Percentiles rank a stretch among this genome's conserved stretches.
Conservation (phyloP, 1,284 basidiomycete species). For the Sphaerobolus stellatus region DNA sequence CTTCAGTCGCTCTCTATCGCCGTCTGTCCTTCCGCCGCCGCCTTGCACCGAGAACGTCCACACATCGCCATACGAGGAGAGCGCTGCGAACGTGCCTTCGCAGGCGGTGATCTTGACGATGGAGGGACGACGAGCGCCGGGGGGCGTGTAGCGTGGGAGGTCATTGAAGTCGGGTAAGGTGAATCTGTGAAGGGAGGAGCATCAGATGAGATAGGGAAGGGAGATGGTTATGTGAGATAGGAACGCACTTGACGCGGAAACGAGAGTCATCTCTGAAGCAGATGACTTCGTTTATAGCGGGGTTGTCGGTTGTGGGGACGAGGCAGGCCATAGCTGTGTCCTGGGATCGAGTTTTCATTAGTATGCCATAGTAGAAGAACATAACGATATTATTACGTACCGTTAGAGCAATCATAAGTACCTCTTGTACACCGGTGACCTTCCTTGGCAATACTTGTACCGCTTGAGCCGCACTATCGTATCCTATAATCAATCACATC, state of each 20-base stretch:
- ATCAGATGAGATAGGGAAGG: constrained; percentile 11
- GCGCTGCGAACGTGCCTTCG: constrained; percentile 81
- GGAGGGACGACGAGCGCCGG: constrained; percentile 65
- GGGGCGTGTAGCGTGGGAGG: constrained; percentile 77
- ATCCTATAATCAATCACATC: constrained; percentile 45
- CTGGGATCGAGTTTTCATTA: constrained; percentile 27
- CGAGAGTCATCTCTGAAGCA: constrained; percentile 79
- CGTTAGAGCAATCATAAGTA: constrained; percentile 69
- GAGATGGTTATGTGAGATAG: constrained; percentile 20
- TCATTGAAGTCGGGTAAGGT: constrained; percentile 70
- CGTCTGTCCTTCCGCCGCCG: constrained; percentile 2
- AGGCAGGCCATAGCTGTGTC: constrained; percentile 84
- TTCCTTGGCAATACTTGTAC: constrained; percentile 81
- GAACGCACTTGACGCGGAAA: constrained; percentile 68
- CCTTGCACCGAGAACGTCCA: constrained; percentile 74
- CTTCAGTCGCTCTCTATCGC: constrained; percentile 23
- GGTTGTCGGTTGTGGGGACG: constrained; percentile 68
- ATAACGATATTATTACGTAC: constrained; percentile 41
- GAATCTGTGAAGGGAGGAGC: constrained; percentile 47
- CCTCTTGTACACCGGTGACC: constrained; percentile 77
- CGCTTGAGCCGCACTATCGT: constrained; percentile 72
- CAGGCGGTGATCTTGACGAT: constrained; percentile 83
- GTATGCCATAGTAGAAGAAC: neutral
- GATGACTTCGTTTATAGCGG: too few relatives aligned
- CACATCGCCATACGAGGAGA: constrained; percentile 88